phyloP scores from a whole-genome alignment of 139 green algal genomes.

The Chlamydomonas urium region DNA sequence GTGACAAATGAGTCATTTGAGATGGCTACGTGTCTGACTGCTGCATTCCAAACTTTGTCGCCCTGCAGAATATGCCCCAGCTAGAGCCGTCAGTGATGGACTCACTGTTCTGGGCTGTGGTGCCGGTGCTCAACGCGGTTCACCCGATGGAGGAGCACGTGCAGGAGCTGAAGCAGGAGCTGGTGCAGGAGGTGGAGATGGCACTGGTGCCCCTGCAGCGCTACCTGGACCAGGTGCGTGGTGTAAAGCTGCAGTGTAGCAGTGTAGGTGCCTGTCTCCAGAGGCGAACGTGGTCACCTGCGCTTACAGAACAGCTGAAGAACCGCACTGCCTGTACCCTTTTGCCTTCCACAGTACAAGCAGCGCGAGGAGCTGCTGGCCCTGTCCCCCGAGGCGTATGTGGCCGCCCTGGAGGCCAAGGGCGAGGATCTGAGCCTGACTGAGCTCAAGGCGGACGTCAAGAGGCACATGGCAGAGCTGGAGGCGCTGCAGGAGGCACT shows the following conservation, averaged over 20 bases:
- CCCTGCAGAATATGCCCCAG: constrained; percentile 47
- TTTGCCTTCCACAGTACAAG: neutral
- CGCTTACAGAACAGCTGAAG: no score
- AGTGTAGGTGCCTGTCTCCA: no score
- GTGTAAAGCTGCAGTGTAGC: no score
- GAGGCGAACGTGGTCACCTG: no score
- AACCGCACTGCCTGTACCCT: no score
- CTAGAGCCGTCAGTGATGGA: constrained; percentile 80
- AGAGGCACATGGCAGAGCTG: constrained; percentile 42
- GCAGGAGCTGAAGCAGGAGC: constrained; percentile 17
- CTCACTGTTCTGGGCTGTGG: constrained; percentile 64
- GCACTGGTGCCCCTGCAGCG: constrained; percentile 32
- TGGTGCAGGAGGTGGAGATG: constrained; percentile 17
- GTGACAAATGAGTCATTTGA: neutral
- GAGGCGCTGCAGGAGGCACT: constrained; percentile 45
- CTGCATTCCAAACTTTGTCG: neutral
- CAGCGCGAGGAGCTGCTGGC: constrained; percentile 47
- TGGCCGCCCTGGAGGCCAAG: constrained; percentile 42
- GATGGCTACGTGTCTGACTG: neutral
- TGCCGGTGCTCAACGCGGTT: constrained; percentile 52
- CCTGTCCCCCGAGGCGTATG: constrained; percentile 56
- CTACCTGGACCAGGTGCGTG: constrained; percentile 45
- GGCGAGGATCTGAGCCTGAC: constrained; percentile 53
- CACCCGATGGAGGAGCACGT: constrained; percentile 58
- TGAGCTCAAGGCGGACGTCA: constrained; percentile 48